Evolutionary conservation across 768 basidiomycete genomes (phyloP), one percentile per base, ranked within the genome.

Genomic region (Calvatia gigantea): DNA sequence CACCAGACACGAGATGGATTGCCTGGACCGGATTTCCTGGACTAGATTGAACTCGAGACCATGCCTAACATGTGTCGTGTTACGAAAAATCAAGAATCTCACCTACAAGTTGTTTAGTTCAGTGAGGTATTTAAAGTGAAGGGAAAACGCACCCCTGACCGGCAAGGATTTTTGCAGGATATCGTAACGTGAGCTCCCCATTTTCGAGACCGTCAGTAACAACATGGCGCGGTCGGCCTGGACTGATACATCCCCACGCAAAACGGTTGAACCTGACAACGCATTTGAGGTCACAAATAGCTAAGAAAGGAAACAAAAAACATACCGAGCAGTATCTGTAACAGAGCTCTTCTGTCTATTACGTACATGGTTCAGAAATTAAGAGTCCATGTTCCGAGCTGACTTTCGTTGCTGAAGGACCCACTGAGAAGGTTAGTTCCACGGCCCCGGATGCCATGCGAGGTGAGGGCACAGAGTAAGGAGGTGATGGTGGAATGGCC

Each of bases 21-120:
- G 84, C 82, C 68, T 96, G 93, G 46, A 93, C 84, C 0, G 88
- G 86, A 66, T n/a, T n/a, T n/a, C n/a, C n/a, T n/a, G n/a, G n/a
- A n/a, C n/a, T n/a, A n/a, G n/a, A n/a, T 95, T 97, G 67, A 98
- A 98, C 67, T 97, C 94, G 17, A 99, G 77, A 14, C 91, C 95
- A 54, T 94, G 87, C 28, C 94, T 94, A 1, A 89, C 88, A 63
- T 99, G 95, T 15, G 83, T 87, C 53, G 88, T 85, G 67, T 91
- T 95, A 49, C 86, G 82, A 56, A 92, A 78, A 58, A 99, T 87
- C 27, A 80, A 12, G 91, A 85, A 54, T 89, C 83, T 29, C 80
- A 67, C 8, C 87, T 90, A 57, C 28, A 52, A 42, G 9, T 43
- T 60, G 14, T 54, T 57, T 9, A 29, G 58, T 23, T 28, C 42